phyloP scores from a whole-genome alignment of 2,329 filamentous ascomycete species.

The Cladobotryum mycophilum region DNA sequence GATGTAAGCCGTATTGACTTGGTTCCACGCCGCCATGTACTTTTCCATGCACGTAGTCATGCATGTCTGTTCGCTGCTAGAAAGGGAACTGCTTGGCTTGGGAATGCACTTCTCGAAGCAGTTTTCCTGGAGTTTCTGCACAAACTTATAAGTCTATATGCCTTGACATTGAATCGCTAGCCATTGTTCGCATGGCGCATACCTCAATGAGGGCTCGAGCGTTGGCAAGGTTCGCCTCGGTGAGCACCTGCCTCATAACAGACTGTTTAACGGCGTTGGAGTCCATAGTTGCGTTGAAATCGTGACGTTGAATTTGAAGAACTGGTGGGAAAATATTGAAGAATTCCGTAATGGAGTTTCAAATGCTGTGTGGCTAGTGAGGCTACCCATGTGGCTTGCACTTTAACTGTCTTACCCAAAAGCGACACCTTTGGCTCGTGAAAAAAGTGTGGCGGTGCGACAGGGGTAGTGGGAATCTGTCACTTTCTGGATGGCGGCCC shows the following conservation, averaged over 20 bases:
- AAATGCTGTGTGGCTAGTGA: slow-evolving; percentile 22
- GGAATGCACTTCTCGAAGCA: slow-evolving; percentile 75
- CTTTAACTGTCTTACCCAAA: slow-evolving; percentile 15
- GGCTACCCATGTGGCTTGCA: too few relatives aligned
- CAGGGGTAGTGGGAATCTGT: neutral
- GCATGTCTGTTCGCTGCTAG: slow-evolving; percentile 62
- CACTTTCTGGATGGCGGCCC: too few relatives aligned
- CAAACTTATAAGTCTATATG: slow-evolving; percentile 1
- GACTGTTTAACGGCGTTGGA: slow-evolving; percentile 53
- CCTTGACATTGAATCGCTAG: neutral
- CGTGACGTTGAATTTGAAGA: slow-evolving; percentile 13
- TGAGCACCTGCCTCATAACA: slow-evolving; percentile 59
- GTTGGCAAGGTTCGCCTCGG: slow-evolving; percentile 61
- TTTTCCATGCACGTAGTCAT: slow-evolving; percentile 76
- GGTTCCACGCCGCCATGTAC: slow-evolving; percentile 76
- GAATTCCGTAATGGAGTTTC: slow-evolving; percentile 4
- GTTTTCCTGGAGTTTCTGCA: slow-evolving; percentile 70
- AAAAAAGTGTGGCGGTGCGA: slow-evolving; percentile 8
- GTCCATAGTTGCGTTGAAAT: slow-evolving; percentile 41
- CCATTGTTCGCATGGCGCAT: neutral
- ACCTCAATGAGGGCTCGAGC: slow-evolving; percentile 66
- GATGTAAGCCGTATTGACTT: slow-evolving; percentile 64
- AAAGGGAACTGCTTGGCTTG: slow-evolving; percentile 61
- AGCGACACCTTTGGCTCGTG: slow-evolving; percentile 14
- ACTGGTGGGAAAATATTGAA: neutral